Conservation (phyloP, 2,329 filamentous ascomycete genomes). For the Cercospora beticola region DNA sequence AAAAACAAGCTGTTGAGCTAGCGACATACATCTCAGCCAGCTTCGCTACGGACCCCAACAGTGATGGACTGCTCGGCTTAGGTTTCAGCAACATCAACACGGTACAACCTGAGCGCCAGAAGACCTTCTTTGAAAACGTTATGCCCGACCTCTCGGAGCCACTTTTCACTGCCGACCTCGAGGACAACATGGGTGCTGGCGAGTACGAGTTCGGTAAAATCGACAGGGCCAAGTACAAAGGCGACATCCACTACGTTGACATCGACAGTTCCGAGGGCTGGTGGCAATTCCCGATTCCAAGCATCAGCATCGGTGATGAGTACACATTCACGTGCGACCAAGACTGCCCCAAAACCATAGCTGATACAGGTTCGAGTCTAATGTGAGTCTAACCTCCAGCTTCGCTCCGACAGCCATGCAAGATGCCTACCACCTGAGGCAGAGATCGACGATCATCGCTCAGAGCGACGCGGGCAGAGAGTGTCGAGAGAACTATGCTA, state of each 20-base stretch:
- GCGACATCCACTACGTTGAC: conserved; percentile 60
- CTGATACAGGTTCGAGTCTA: conserved; percentile 61
- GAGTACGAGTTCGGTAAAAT: conserved; percentile 74
- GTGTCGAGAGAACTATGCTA: not conserved
- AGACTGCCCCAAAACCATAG: conserved; percentile 38
- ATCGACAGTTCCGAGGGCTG: conserved; percentile 64
- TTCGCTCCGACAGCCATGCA: not conserved
- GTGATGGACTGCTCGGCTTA: conserved; percentile 68
- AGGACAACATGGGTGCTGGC: conserved; percentile 53
- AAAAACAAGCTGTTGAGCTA: conserved; percentile 65
- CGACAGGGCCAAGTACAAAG: conserved; percentile 62
- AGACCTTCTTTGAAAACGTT: conserved; percentile 74
- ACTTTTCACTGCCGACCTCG: conserved; percentile 69
- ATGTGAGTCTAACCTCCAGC: conserved; percentile 36
- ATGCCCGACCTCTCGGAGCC: conserved; percentile 60
- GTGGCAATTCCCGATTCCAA: conserved; percentile 64
- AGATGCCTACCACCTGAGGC: not conserved
- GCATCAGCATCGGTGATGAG: conserved; percentile 55
- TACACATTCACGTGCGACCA: not conserved
- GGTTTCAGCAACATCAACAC: conserved; percentile 67
- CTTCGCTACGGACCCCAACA: conserved; percentile 61
- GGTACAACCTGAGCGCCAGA: conserved; percentile 53
- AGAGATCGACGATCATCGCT: not conserved
- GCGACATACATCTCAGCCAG: conserved; percentile 58
- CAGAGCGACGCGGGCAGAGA: not conserved